These are phyloP conservation scores for Aspergillus cavernicola DNA, from an alignment of 495 filamentous ascomycete genomes.

Conservation along the genomic window DNA sequence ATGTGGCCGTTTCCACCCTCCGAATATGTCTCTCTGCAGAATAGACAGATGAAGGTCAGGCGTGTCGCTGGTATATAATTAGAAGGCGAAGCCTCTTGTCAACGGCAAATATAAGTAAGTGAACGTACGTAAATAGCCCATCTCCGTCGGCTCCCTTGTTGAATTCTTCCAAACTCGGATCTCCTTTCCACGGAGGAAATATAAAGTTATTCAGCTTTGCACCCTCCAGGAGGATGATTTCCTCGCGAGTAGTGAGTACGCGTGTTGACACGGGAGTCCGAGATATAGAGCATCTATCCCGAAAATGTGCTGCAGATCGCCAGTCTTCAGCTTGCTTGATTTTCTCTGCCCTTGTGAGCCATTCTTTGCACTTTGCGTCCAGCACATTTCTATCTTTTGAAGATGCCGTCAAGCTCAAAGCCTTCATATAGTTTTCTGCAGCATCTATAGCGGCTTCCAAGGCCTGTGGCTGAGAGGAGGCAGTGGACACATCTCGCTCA, in stretches of 20 bases:
- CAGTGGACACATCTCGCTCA: conserved; percentile 51
- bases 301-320: conserved; percentile 24
- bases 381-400: conserved; percentile 55
- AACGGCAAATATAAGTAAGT: background rate
- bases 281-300: conserved; percentile 17
- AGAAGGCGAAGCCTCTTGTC: conserved; percentile 15
- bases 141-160: conserved; percentile 26
- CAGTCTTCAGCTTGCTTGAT: conserved; percentile 57
- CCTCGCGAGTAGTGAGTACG: conserved; percentile 63
- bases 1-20: conserved; percentile 73
- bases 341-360: conserved; percentile 64
- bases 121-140: conserved; percentile 52
- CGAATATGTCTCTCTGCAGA: conserved; percentile 66
- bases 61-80: conserved; percentile 55
- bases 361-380: conserved; percentile 59
- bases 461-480: conserved; percentile 61
- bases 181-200: conserved; percentile 75
- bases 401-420: conserved; percentile 49
- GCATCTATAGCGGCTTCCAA: conserved; percentile 69
- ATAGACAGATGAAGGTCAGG: conserved; percentile 65
- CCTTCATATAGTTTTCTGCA: conserved; percentile 75
- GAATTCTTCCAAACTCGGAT: conserved; percentile 56
- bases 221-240: conserved; percentile 71
- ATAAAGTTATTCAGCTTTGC: conserved; percentile 74
- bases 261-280: conserved; percentile 51